phyloP scores from a whole-genome alignment of 306 rosid genomes.

The Geum urbanum region DNA sequence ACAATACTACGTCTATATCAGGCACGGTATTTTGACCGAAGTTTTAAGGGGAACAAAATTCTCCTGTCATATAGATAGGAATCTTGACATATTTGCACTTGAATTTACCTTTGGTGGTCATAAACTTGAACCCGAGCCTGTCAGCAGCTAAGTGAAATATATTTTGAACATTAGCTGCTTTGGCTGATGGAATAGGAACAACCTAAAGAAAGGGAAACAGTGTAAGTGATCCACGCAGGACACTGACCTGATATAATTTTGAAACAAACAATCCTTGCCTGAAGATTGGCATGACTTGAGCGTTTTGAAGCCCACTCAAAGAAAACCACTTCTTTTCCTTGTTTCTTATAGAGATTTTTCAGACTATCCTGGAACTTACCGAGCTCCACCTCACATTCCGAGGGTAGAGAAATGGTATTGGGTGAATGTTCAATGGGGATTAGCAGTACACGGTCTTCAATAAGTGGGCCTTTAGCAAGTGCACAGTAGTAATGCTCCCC shows the following conservation, averaged over 20 bases:
- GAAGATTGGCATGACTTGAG: slow-evolving; percentile 87
- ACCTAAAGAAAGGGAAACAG: slow-evolving; percentile 49
- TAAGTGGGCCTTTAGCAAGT: slow-evolving; percentile 88
- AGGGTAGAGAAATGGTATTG: slow-evolving; percentile 53
- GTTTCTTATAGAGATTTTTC: slow-evolving; percentile 47
- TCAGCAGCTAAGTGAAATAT: slow-evolving; percentile 84
- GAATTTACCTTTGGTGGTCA: slow-evolving; percentile 45
- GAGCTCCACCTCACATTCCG: slow-evolving; percentile 63
- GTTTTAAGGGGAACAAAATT: background rate
- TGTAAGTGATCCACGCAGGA: slow-evolving; percentile 1
- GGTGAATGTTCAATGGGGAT: slow-evolving; percentile 80
- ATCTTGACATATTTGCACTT: background rate
- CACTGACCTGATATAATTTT: background rate
- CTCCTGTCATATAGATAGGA: background rate
- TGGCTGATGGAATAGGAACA: slow-evolving; percentile 76
- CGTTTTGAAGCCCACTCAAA: slow-evolving; percentile 88
- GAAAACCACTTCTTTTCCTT: slow-evolving; percentile 77
- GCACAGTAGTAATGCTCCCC: slow-evolving; percentile 88
- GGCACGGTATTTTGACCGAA: background rate
- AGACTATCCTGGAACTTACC: slow-evolving; percentile 60
- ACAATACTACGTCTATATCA: background rate
- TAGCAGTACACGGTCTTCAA: slow-evolving; percentile 77
- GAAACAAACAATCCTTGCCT: slow-evolving; percentile 42
- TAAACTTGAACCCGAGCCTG: slow-evolving; percentile 69
- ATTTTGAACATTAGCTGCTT: slow-evolving; percentile 53